Evolutionary conservation across 805 yeast genomes (phyloP).

Genomic region (Brettanomyces sp.): DNA sequence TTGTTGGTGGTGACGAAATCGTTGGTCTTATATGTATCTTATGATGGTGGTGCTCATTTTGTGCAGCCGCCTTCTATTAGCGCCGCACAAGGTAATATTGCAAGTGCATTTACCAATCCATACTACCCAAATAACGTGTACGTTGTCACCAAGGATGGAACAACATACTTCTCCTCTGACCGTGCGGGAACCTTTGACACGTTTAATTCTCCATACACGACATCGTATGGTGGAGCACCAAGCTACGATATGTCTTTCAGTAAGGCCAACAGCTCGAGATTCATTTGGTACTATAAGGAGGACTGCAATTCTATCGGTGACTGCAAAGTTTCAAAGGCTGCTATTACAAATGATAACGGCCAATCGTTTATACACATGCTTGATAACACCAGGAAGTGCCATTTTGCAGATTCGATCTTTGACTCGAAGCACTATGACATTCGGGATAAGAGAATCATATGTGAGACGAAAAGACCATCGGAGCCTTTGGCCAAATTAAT

Average conservation of each 20-base stretch:
- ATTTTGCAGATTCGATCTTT: slow-evolving; percentile 53
- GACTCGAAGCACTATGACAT: slow-evolving; percentile 17
- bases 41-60: slow-evolving; percentile 56
- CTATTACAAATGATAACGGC: slow-evolving; percentile 63
- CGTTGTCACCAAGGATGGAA: slow-evolving; percentile 38
- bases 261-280: slow-evolving; percentile 41
- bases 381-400: slow-evolving; percentile 51
- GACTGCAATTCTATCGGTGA: slow-evolving; percentile 38
- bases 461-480: slow-evolving; percentile 39
- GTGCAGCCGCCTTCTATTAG: slow-evolving; percentile 23
- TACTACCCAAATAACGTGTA: slow-evolving; percentile 47
- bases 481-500: slow-evolving; percentile 17
- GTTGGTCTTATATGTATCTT: slow-evolving; percentile 52
- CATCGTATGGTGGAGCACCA: slow-evolving; percentile 39
- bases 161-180: slow-evolving; percentile 52
- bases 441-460: slow-evolving; percentile 49
- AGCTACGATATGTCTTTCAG: slow-evolving; percentile 49
- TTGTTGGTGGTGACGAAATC: slow-evolving; percentile 49
- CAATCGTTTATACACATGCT: slow-evolving; percentile 43
- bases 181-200: slow-evolving; percentile 52
- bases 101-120: slow-evolving; percentile 54
- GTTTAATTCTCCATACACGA: slow-evolving; percentile 20
- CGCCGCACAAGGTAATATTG: slow-evolving; percentile 29
- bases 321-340: slow-evolving; percentile 49
- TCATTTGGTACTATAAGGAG: slow-evolving; percentile 62